Base-by-base conservation (phyloP, 805 yeast species). In the Metschnikowia koreensis region DNA sequence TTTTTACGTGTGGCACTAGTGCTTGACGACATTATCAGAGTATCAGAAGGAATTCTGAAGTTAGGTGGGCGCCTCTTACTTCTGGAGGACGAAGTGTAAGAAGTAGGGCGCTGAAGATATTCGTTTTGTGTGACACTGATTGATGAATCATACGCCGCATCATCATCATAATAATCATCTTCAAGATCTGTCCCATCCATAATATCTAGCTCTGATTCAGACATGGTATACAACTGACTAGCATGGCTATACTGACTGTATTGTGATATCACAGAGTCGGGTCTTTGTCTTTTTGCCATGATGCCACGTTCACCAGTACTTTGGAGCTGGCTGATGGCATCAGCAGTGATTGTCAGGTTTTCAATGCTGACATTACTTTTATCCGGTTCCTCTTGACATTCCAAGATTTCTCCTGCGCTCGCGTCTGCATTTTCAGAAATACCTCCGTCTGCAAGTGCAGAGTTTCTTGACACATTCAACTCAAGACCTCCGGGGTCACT, bases 221-320 rank as follows among this genome's bases (percentile, higher is more conserved):
- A 72, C 60, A 73, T 70, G 15, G 75, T 67, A 8, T 75, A 73
- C 53, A 73, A 58, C 51, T 75, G 79, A 60, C 75, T 69, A 38
- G 68, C 53, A 45, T 74, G 77, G 55, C 75, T 69, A 29, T 68
- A 54, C 57, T 72, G 77, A 59, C 73, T 67, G 12, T 66, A 57
- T 56, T 73, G 77, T 2, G 76, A 70, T 12, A 74, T 61, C 64
- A 74, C 66, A 1, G 77, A 72, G 15, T 73, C 66, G 7, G 79
- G 79, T 48, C 79, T 60, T 7, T 68, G 51, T 28, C 59, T 51
- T 31, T 53, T 55, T 12, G 37, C 10, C 28, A 41, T 28, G n/a
- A 34, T 41, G 37, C 44, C 44, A 16, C 16, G 22, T 26, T 40
- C 52, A n/a, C 33, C 22, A 15, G 47, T 9, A 7, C 10, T 9